Conservation (phyloP, 768 basidiomycete genomes). For the Xerocomus brunneocitrinus region DNA sequence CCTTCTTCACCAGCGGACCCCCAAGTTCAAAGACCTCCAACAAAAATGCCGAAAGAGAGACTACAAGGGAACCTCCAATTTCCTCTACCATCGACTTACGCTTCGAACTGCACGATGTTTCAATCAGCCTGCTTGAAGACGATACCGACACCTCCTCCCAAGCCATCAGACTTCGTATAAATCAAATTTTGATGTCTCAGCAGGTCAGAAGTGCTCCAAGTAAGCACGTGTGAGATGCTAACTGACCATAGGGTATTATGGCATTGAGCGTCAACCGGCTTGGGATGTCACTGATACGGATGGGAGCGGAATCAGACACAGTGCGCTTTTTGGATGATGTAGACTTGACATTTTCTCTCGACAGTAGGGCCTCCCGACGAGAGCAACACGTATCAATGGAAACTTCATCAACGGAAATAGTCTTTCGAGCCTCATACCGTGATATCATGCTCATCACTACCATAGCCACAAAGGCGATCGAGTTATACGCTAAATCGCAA, state of each 20-base stretch:
- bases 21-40: constrained; percentile 16
- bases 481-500: constrained; percentile 56
- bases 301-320: constrained; percentile 78
- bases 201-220: constrained; percentile 54
- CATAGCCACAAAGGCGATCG: constrained; percentile 83
- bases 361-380: constrained; percentile 66
- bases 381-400: constrained; percentile 83
- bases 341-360: constrained; percentile 82
- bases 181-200: constrained; percentile 83
- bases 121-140: constrained; percentile 82
- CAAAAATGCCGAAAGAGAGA: constrained; percentile 11
- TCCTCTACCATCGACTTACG: constrained; percentile 52
- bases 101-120: constrained; percentile 86
- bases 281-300: constrained; percentile 90
- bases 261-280: constrained; percentile 76
- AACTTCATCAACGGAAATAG: constrained; percentile 71
- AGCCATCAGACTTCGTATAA: constrained; percentile 81
- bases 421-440: constrained; percentile 92
- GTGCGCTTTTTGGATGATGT: constrained; percentile 93
- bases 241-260: constrained; percentile 60
- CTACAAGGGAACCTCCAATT: constrained; percentile 10
- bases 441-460: constrained; percentile 87
- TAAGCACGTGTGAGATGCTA: constrained; percentile 4
- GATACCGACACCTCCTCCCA: constrained; percentile 76
- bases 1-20: constrained; percentile 71